Evolutionary conservation across 2,329 filamentous ascomycete species (phyloP).

Genomic region (Nigrospora oryzae): DNA sequence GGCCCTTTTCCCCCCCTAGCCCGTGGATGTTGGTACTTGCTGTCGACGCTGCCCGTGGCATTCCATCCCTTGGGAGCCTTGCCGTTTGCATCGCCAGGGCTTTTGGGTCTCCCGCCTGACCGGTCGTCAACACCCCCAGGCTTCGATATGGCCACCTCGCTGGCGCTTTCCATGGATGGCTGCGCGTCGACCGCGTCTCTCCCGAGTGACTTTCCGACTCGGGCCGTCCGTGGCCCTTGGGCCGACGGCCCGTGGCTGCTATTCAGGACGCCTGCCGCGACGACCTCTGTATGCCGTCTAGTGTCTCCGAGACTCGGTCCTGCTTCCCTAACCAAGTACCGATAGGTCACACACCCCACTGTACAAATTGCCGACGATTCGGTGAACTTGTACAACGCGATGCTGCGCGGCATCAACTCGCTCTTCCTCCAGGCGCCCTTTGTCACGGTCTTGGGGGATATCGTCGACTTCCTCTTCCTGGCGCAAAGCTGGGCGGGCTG

Average conservation of each 20-base stretch:
- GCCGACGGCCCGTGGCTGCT: conserved; percentile 19
- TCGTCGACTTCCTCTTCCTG: conserved; percentile 22
- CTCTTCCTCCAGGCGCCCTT: conserved; percentile 25
- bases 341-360: conserved; percentile 15
- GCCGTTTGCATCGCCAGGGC: too few relatives aligned
- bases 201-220: background rate
- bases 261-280: conserved; percentile 14
- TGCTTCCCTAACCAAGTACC: background rate
- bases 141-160: too few relatives aligned
- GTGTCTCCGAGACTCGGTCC: background rate
- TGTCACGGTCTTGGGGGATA: conserved; percentile 15
- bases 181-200: background rate
- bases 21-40: too few relatives aligned
- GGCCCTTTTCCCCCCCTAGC: too few relatives aligned
- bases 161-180: too few relatives aligned
- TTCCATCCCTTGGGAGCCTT: too few relatives aligned
- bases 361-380: conserved; percentile 23
- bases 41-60: too few relatives aligned
- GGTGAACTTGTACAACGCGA: conserved; percentile 22
- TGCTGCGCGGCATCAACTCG: conserved; percentile 26
- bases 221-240: conserved; percentile 12
- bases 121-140: too few relatives aligned
- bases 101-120: too few relatives aligned
- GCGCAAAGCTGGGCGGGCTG: conserved; percentile 19
- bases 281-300: conserved; percentile 6